Evolutionary conservation across 352 stramenopile species (phyloP).

Genomic region (Thraustochytrium striatum): DNA sequence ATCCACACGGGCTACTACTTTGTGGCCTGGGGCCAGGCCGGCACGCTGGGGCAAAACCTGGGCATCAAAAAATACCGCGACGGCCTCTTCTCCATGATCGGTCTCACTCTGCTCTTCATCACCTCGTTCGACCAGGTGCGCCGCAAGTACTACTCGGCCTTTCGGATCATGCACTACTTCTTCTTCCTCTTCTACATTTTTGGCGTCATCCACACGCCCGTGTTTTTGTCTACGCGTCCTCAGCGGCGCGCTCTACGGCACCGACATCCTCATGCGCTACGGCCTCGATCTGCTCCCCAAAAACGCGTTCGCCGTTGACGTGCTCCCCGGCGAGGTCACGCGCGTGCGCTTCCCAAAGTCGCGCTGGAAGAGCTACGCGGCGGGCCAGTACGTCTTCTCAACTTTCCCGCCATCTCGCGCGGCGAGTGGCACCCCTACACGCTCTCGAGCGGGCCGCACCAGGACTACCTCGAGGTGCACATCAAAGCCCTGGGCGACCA

Average conservation of each 20-base stretch:
- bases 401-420: constrained; percentile 68
- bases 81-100: not conserved
- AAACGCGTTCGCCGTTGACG: not conserved
- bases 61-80: not conserved
- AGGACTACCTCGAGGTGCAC: constrained; percentile 66
- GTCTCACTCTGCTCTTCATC: constrained; percentile 65
- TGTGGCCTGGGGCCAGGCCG: constrained; percentile 60
- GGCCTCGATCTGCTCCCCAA: not conserved
- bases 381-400: constrained; percentile 73
- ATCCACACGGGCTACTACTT: constrained; percentile 70
- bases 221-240: constrained; percentile 50
- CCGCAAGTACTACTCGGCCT: constrained; percentile 71
- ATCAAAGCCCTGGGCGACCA: constrained; percentile 57
- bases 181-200: constrained; percentile 63
- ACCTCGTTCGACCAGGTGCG: constrained; percentile 69
- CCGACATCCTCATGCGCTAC: constrained; percentile 47
- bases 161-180: constrained; percentile 79
- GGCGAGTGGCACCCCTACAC: constrained; percentile 81
- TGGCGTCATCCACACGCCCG: constrained; percentile 51
- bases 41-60: not conserved
- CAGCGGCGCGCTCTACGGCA: constrained; percentile 40
- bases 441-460: constrained; percentile 71
- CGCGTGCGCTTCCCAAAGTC: not conserved
- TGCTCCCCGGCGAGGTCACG: not conserved
- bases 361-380: not conserved